A percentile compares a stretch with the other conserved stretches of the same genome.
Conservation (phyloP, 2,329 filamentous ascomycete genomes). For the Talaromyces funiculosus region DNA sequence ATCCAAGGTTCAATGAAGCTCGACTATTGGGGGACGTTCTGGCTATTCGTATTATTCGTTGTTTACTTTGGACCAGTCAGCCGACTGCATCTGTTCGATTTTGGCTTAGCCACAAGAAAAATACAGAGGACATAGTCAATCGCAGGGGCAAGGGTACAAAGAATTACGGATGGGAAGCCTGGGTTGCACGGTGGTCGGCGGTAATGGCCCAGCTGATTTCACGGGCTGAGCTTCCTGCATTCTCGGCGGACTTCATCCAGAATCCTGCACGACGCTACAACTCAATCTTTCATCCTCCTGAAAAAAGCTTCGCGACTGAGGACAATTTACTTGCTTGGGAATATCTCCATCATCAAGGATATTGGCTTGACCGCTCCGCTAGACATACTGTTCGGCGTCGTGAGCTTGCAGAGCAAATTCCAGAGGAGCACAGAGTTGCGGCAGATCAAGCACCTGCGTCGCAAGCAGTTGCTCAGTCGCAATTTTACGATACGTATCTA, state of each 20-base stretch:
- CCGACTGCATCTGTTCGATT: constrained; percentile 72
- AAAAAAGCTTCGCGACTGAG: constrained; percentile 45
- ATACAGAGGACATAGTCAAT: constrained; percentile 72
- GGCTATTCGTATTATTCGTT: constrained; percentile 73
- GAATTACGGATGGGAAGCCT: constrained; percentile 91
- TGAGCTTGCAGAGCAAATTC: constrained; percentile 49
- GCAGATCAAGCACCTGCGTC: constrained; percentile 53
- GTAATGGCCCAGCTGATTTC: constrained; percentile 57
- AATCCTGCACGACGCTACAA: constrained; percentile 23
- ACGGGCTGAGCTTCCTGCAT: constrained; percentile 45
- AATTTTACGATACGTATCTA: constrained; percentile 56
- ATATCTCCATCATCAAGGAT: constrained; percentile 56
- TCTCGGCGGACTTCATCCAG: constrained; percentile 29
- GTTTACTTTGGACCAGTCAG: constrained; percentile 72
- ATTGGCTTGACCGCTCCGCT: constrained; percentile 53
- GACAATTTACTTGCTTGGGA: constrained; percentile 55
- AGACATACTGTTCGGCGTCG: constrained; percentile 49
- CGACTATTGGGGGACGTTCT: constrained; percentile 77
- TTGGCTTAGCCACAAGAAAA: constrained; percentile 72
- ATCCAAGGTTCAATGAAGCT: constrained; percentile 85
- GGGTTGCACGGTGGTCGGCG: constrained; percentile 70
- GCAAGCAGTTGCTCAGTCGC: constrained; percentile 49
- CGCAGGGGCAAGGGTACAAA: constrained; percentile 75
- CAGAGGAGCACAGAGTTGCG: constrained; percentile 53
- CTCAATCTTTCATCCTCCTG: constrained; percentile 43